phyloP scores from a whole-genome alignment of 345 rosid genomes.

The Eucalyptus globulus region DNA sequence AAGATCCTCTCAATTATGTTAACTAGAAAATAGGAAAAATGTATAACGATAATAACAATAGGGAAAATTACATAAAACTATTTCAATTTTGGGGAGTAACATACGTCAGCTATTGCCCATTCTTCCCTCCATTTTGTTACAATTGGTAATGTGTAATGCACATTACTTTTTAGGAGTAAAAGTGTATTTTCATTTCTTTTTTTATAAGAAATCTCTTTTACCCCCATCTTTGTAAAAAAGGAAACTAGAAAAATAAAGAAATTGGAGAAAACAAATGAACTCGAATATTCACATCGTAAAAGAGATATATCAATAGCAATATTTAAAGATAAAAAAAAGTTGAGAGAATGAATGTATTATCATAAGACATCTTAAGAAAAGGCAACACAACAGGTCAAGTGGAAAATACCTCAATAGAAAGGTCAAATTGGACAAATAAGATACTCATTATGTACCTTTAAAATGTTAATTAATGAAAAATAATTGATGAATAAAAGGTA shows the following conservation, averaged over 20 bases:
- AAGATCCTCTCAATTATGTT: background rate
- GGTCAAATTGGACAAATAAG: background rate
- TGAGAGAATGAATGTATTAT: background rate
- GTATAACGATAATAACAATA: background rate
- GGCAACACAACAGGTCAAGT: background rate
- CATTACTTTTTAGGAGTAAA: background rate
- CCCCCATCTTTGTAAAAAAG: background rate
- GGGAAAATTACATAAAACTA: background rate
- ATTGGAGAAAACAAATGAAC: background rate
- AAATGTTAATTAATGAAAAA: background rate
- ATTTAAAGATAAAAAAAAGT: background rate
- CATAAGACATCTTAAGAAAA: background rate
- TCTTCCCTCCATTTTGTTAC: background rate
- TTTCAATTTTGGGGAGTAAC: too few species aligned
- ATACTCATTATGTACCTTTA: background rate
- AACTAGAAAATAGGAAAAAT: background rate
- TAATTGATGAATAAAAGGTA: background rate
- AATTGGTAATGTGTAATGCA: background rate
- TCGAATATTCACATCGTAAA: background rate
- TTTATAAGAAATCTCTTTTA: background rate
- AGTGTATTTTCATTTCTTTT: background rate
- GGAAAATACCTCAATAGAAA: background rate
- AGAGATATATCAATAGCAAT: background rate
- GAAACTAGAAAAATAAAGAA: background rate
- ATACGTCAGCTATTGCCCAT: too few species aligned